phyloP scores from a whole-genome alignment of 1,284 basidiomycete genomes.

The Flammula alnicola region DNA sequence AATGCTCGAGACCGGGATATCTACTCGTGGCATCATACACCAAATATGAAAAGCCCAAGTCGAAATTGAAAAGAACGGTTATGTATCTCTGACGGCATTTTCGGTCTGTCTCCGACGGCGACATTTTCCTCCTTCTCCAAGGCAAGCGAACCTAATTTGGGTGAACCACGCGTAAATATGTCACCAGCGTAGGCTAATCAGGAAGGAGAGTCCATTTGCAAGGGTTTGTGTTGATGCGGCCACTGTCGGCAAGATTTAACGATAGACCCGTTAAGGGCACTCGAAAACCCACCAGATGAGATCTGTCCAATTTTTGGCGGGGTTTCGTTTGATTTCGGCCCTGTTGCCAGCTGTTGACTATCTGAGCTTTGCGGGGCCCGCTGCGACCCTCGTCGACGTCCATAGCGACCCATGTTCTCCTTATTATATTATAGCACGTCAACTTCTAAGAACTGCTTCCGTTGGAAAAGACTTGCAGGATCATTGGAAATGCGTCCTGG shows the following conservation, averaged over 20 bases:
- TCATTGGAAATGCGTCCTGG: conserved; percentile 5
- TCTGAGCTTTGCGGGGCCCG: conserved; percentile 10
- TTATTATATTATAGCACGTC: conserved; percentile 1
- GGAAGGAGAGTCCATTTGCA: conserved; percentile 29
- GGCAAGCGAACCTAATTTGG: conserved; percentile 36
- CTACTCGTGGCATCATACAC: conserved; percentile 30
- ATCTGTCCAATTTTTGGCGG: conserved; percentile 20
- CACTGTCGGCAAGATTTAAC: conserved; percentile 37
- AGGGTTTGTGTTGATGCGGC: conserved; percentile 26
- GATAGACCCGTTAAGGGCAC: conserved; percentile 27
- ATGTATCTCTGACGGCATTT: conserved; percentile 31
- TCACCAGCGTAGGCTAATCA: conserved; percentile 32
- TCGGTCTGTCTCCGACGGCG: conserved; percentile 35
- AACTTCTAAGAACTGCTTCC: neutral
- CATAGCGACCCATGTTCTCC: conserved; percentile 17
- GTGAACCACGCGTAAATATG: conserved; percentile 42
- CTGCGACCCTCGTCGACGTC: conserved; percentile 17
- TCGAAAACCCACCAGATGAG: conserved; percentile 25
- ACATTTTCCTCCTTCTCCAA: conserved; percentile 31
- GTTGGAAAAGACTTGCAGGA: conserved; percentile 13
- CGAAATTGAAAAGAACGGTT: conserved; percentile 25
- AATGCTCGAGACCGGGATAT: conserved; percentile 29
- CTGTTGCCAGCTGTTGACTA: conserved; percentile 14
- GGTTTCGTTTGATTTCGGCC: conserved; percentile 20
- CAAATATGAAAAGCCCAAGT: conserved; percentile 25